phyloP scores from a whole-genome alignment of 495 filamentous ascomycete species.

The Trichocladium uniseriatum region DNA sequence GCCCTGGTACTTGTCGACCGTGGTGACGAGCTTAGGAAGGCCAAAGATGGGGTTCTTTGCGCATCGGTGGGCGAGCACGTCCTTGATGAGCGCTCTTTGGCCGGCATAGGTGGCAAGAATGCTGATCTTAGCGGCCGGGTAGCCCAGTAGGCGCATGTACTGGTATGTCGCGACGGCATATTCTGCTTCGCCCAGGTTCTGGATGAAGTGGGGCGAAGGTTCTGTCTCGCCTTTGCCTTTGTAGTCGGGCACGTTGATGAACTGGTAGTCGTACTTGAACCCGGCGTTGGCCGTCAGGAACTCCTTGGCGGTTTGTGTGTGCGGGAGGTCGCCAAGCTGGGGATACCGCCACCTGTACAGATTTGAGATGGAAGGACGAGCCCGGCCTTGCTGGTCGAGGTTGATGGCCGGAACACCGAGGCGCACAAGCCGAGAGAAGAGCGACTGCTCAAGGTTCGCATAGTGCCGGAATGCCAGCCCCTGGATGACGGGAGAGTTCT shows the following conservation, averaged over 20 bases:
- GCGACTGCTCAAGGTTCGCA: constrained; percentile 87
- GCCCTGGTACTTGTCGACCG: constrained; percentile 97
- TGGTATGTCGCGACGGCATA: constrained; percentile 92
- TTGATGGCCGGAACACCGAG: constrained; percentile 82
- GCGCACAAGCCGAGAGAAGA: constrained; percentile 84
- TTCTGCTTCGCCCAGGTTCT: constrained; percentile 95
- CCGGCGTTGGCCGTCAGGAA: constrained; percentile 83
- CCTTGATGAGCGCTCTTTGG: constrained; percentile 82
- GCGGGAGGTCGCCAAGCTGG: constrained; percentile 67
- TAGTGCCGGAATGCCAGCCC: constrained; percentile 94
- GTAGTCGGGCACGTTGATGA: constrained; percentile 93
- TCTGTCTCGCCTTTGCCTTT: constrained; percentile 83
- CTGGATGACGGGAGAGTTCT: constrained; percentile 94
- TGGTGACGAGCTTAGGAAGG: constrained; percentile 79
- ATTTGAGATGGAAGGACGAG: constrained; percentile 73
- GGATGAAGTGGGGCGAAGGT: constrained; percentile 92
- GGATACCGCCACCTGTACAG: constrained; percentile 94
- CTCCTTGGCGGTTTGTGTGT: constrained; percentile 55
- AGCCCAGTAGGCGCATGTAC: constrained; percentile 95
- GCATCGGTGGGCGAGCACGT: constrained; percentile 82
- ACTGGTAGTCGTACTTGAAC: constrained; percentile 90
- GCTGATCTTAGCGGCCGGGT: constrained; percentile 82
- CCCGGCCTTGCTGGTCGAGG: constrained; percentile 87
- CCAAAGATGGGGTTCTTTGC: constrained; percentile 78
- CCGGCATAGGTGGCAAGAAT: constrained; percentile 93